Evolutionary conservation across 805 yeast genomes (phyloP).

Genomic region (Naumovozyma dairenensis): DNA sequence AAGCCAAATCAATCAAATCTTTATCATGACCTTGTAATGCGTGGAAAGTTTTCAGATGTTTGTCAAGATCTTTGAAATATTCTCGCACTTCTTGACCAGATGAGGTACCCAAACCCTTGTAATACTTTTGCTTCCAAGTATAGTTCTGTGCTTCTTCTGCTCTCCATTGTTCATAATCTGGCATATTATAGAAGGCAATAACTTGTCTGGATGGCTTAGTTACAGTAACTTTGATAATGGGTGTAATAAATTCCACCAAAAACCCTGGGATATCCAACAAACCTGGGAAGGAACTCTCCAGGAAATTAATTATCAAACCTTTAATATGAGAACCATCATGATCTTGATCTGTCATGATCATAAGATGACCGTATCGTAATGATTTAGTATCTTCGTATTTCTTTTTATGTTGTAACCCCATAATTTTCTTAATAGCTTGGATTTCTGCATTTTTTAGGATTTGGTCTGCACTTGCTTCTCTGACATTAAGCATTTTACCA

Average conservation of each 20-base stretch:
- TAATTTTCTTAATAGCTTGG: slow-evolving; percentile 87
- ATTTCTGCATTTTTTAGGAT: slow-evolving; percentile 88
- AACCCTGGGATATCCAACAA: slow-evolving; percentile 84
- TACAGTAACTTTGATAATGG: slow-evolving; percentile 84
- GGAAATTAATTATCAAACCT: slow-evolving; percentile 85
- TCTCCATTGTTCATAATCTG: slow-evolving; percentile 92
- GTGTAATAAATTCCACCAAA: slow-evolving; percentile 87
- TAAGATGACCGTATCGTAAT: slow-evolving; percentile 87
- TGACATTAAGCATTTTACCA: slow-evolving; percentile 89
- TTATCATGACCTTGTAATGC: slow-evolving; percentile 71
- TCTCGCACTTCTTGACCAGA: slow-evolving; percentile 72
- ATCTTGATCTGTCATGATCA: slow-evolving; percentile 99
- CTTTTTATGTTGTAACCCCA: slow-evolving; percentile 91
- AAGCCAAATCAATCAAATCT: slow-evolving; percentile 77
- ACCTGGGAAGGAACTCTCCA: slow-evolving; percentile 93
- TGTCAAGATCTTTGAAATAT: slow-evolving; percentile 76
- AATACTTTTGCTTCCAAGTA: slow-evolving; percentile 89
- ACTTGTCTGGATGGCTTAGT: slow-evolving; percentile 49
- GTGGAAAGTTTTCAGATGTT: slow-evolving; percentile 78
- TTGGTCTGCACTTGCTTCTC: slow-evolving; percentile 96
- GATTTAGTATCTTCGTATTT: slow-evolving; percentile 62
- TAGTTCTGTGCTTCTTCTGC: slow-evolving; percentile 63
- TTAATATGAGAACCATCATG: slow-evolving; percentile 98
- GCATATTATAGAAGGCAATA: slow-evolving; percentile 84
- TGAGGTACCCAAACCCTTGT: slow-evolving; percentile 98